Conservation (phyloP, 208 protist genomes). For the Acanthamoeba healyi region DNA sequence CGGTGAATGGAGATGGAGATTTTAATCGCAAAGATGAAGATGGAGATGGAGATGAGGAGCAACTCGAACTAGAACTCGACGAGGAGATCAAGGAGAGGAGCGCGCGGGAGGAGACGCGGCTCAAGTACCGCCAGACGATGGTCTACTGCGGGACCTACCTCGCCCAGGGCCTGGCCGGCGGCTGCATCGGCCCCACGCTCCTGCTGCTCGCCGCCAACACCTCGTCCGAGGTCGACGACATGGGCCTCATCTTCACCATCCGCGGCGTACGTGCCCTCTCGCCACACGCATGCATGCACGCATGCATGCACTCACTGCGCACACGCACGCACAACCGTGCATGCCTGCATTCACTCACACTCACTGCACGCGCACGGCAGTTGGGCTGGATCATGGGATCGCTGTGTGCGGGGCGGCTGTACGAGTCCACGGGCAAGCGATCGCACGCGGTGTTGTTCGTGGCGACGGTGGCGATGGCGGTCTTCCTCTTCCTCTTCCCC, state of each 20-base stretch:
- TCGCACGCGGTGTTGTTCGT: slow-evolving; percentile 11
- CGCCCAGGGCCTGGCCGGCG: slow-evolving; percentile 10
- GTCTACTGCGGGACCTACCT: slow-evolving; percentile 50
- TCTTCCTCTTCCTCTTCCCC: slow-evolving; percentile 17
- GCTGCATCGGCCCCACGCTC: slow-evolving; percentile 12
- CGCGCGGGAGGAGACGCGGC: not conserved
- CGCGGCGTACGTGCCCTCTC: not conserved
- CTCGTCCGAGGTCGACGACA: not conserved
- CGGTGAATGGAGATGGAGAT: too few species aligned
- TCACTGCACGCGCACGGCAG: not conserved
- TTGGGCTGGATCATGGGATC: not conserved
- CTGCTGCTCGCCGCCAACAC: slow-evolving; percentile 23
- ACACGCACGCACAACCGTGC: not conserved
- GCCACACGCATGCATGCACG: too few species aligned
- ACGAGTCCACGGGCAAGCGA: slow-evolving; percentile 2
- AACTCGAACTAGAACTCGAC: not conserved
- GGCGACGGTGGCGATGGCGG: not conserved
- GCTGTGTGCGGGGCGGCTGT: slow-evolving; percentile 1
- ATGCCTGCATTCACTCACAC: not conserved
- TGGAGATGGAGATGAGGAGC: not conserved
- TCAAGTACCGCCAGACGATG: slow-evolving; percentile 30
- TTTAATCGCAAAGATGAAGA: not conserved
- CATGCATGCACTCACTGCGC: not conserved
- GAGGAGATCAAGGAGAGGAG: not conserved
- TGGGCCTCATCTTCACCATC: slow-evolving; percentile 41